Conservation (phyloP, 768 basidiomycete species). For the Termitomyces eurrhizus region DNA sequence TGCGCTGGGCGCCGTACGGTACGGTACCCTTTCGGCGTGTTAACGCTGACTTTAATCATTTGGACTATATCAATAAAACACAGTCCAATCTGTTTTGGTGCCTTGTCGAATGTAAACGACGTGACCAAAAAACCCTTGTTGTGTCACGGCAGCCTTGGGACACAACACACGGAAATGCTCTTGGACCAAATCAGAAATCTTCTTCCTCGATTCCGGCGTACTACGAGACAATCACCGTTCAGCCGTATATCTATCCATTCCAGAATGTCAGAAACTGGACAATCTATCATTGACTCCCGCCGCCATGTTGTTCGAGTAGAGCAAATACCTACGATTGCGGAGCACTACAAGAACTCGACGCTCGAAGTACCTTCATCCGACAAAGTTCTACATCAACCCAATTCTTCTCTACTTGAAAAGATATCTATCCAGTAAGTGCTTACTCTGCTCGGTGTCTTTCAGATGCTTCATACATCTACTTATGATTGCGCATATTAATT, state of each 20-base stretch:
- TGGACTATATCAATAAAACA: neutral
- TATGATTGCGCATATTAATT: neutral
- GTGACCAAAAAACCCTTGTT: neutral
- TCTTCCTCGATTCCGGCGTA: conserved; percentile 1
- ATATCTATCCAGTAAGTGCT: conserved; percentile 64
- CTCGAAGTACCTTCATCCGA: conserved; percentile 33
- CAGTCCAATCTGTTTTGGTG: too few relatives aligned
- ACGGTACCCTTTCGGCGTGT: neutral
- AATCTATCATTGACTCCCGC: neutral
- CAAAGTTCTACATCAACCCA: conserved; percentile 33
- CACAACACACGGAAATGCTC: neutral
- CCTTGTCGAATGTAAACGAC: too few relatives aligned
- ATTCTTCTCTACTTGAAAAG: conserved; percentile 42
- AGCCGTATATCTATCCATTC: neutral
- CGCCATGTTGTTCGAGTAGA: conserved; percentile 31
- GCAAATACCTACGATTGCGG: conserved; percentile 53
- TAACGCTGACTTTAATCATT: neutral
- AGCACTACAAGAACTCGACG: conserved; percentile 43
- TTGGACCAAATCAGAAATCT: conserved; percentile 4
- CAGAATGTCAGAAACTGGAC: conserved; percentile 7
- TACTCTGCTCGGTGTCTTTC: neutral
- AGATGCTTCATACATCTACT: conserved; percentile 1
- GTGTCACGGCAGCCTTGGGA: neutral
- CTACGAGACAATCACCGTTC: neutral
- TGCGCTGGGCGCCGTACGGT: conserved; percentile 12